Evolutionary conservation across 768 basidiomycete species (phyloP), one percentile per base, ranked within the genome.

Genomic region (Chlorophyllum brunneum): DNA sequence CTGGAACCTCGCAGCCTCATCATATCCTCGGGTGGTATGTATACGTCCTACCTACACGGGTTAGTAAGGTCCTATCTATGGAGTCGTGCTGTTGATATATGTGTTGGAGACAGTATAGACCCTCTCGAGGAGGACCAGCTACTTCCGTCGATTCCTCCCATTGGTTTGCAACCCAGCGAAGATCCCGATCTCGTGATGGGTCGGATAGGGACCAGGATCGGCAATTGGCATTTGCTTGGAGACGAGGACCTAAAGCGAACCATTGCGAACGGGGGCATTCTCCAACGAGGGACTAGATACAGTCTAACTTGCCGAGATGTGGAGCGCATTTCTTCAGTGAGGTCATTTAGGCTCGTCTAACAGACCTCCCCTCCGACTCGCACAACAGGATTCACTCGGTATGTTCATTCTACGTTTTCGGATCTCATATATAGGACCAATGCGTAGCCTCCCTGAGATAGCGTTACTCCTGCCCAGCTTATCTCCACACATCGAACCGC

Each of bases 271-370:
- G 84, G 83, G n/a, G 80, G 79, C 6, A 63, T 65, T 24, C 66
- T 93, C 51, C 62, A 64, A 56, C 76, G 94, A 55, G 70, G 70
- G 15, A 75, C 75, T 33, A 71, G 94, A 63, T 82, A 88, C 48
- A 95, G 92, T 68, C 65, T 95, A 62, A 95, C 94, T 1, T 95
- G 89, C 64, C 77, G 93, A 47, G 88, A 88, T 61, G 87, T 94
- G 2, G 78, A 75, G 50, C 86, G 80, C 61, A 85, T 91, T 42
- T 69, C 69, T 7, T 67, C 64, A 20, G 63, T 59, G 34, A 63
- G 63, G 49, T 59, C 61, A 3, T 60, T 67, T 53, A 54, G 61
- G 43, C 60, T 61, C 56, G 58, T 57, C 55, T 69, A 55, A 60
- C 53, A 53, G 42, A 8, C 27, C 9, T 51, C 11, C 36, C 9